A percentile compares a stretch with the other conserved stretches of the same genome.
Evolutionary conservation across 352 stramenopile genomes (phyloP).

Genomic region (Phytopythium aichiense): DNA sequence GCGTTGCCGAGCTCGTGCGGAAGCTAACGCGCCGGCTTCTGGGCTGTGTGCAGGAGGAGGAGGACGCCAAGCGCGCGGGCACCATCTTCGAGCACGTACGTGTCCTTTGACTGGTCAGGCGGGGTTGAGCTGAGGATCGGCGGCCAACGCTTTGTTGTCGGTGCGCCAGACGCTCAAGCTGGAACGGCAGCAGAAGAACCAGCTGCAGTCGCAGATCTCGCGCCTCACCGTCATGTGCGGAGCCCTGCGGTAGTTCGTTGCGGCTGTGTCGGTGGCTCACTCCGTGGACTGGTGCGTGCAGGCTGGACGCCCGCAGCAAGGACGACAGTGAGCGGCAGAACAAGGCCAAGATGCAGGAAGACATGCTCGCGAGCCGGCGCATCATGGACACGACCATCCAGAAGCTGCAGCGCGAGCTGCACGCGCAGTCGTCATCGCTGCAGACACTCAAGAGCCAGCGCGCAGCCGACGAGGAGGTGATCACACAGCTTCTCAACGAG

Average conservation of each 20-base stretch:
- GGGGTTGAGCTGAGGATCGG: background rate
- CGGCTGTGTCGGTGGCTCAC: background rate
- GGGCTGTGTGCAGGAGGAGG: constrained; percentile 39
- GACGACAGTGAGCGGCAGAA: constrained; percentile 28
- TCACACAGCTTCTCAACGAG: constrained; percentile 79
- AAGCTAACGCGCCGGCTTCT: background rate
- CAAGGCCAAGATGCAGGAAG: constrained; percentile 61
- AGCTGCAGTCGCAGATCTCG: constrained; percentile 72
- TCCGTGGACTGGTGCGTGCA: background rate
- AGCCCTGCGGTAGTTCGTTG: background rate
- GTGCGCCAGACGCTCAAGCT: constrained; percentile 57
- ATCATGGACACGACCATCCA: constrained; percentile 81
- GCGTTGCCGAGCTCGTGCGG: background rate
- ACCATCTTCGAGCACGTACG: constrained; percentile 82
- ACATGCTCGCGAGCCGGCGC: constrained; percentile 81
- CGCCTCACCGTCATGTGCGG: constrained; percentile 71
- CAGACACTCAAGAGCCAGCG: constrained; percentile 69
- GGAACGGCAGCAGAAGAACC: constrained; percentile 67
- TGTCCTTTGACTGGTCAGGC: background rate
- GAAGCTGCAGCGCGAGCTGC: constrained; percentile 70
- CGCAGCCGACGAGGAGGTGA: constrained; percentile 74
- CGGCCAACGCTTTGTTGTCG: background rate
- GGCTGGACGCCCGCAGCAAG: constrained; percentile 39
- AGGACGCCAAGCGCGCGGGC: constrained; percentile 81
- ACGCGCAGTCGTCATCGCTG: constrained; percentile 44